phyloP scores from a whole-genome alignment of 768 basidiomycete species.

The Mycena rebaudengoi region DNA sequence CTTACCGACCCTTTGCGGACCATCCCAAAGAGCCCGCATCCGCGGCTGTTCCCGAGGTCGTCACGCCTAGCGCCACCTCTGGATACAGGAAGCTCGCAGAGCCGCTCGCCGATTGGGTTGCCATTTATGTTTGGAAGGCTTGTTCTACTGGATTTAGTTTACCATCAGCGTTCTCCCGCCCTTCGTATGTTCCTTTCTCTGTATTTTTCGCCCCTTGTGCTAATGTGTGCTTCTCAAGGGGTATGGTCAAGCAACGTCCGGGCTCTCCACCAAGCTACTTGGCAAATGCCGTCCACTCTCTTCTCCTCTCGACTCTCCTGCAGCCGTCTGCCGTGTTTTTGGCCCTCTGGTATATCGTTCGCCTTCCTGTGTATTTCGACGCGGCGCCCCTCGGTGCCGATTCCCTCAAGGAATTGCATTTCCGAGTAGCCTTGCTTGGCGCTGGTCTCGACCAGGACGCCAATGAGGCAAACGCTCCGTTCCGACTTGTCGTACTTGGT shows the following conservation, averaged over 20 bases:
- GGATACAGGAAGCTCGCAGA: conserved; percentile 79
- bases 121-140: conserved; percentile 82
- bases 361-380: conserved; percentile 74
- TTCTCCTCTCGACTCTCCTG: conserved; percentile 79
- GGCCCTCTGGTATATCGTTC: conserved; percentile 84
- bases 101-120: conserved; percentile 82
- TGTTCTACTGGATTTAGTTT: conserved; percentile 78
- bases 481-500: conserved; percentile 79
- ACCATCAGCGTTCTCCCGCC: conserved; percentile 58
- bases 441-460: conserved; percentile 60
- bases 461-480: conserved; percentile 68
- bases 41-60: conserved; percentile 51
- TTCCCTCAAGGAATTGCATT: conserved; percentile 65
- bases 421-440: conserved; percentile 70
- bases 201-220: conserved; percentile 7
- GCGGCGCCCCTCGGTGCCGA: conserved; percentile 59
- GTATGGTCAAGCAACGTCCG: conserved; percentile 50
- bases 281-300: conserved; percentile 69
- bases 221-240: conserved; percentile 34
- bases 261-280: conserved; percentile 61
- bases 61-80: conserved; percentile 58
- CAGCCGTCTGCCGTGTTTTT: conserved; percentile 85
- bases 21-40: conserved; percentile 44
- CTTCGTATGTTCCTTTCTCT: conserved; percentile 53
- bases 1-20: conserved; percentile 40